A percentile compares a stretch with the other conserved stretches of the same genome.
Evolutionary conservation across 768 basidiomycete species (phyloP).

Genomic region (Suillus occidentalis): DNA sequence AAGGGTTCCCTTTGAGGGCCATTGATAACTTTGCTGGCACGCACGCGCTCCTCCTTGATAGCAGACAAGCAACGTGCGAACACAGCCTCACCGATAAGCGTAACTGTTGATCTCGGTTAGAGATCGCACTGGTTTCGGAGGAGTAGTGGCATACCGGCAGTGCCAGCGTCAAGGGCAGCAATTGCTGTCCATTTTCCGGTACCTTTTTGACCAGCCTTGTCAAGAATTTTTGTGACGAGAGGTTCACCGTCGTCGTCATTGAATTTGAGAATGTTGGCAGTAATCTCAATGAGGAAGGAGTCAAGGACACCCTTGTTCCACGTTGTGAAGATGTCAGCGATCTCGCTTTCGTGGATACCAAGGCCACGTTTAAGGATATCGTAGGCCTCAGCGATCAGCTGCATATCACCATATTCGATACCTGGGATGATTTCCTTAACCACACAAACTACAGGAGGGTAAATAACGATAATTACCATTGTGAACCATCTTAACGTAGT

Average conservation of each 20-base stretch:
- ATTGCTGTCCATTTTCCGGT: slow-evolving; percentile 99
- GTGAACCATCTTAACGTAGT: slow-evolving; percentile 99
- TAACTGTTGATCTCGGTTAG: slow-evolving; percentile 55
- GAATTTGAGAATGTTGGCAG: slow-evolving; percentile 94
- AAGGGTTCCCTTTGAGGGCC: slow-evolving; percentile 93
- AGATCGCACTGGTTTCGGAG: slow-evolving; percentile 11
- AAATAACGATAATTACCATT: slow-evolving; percentile 56
- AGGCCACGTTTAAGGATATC: slow-evolving; percentile 98
- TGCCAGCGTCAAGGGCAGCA: slow-evolving; percentile 91
- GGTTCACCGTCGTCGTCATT: slow-evolving; percentile 94
- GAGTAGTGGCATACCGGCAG: slow-evolving; percentile 55
- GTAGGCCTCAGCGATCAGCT: slow-evolving; percentile 97
- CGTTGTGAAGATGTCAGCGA: slow-evolving; percentile 88
- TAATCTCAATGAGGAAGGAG: slow-evolving; percentile 99
- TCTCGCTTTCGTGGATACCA: slow-evolving; percentile 82
- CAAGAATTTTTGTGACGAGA: slow-evolving; percentile 91
- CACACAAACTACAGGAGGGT: slow-evolving; percentile 3
- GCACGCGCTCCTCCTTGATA: slow-evolving; percentile 92
- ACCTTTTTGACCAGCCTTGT: slow-evolving; percentile 97
- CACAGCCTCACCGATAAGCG: slow-evolving; percentile 98
- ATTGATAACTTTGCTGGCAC: slow-evolving; percentile 87
- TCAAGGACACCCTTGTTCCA: slow-evolving; percentile 99
- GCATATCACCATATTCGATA: slow-evolving; percentile 99
- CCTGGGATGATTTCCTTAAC: slow-evolving; percentile 45
- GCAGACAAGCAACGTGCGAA: slow-evolving; percentile 98